Conservation (phyloP, 2,329 filamentous ascomycete genomes). For the Pseudocercospora cruenta region DNA sequence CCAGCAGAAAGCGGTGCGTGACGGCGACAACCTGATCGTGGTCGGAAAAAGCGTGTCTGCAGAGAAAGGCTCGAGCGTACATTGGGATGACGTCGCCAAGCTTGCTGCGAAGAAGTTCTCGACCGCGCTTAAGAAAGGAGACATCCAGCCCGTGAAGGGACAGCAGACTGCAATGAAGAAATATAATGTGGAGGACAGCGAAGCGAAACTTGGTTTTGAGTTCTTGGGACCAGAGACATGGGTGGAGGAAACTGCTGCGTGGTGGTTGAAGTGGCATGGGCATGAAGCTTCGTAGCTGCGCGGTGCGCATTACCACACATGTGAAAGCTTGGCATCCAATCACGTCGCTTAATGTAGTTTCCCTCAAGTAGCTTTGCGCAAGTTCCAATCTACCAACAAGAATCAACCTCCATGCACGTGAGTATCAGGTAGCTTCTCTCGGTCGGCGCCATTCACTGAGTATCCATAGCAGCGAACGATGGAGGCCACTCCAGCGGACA, state of each 20-base stretch:
- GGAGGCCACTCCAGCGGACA: too few species aligned
- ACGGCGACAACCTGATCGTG: background rate
- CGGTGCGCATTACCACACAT: background rate
- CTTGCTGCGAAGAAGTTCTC: background rate
- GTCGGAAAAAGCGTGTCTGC: background rate
- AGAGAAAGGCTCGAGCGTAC: too few species aligned
- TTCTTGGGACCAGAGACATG: background rate
- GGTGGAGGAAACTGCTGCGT: background rate
- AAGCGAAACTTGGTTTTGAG: background rate
- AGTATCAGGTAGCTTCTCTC: background rate
- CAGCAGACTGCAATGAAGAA: background rate
- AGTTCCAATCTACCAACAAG: too few species aligned
- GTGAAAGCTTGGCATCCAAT: slow-evolving; percentile 3
- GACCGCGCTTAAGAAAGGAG: background rate
- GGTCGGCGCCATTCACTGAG: too few species aligned
- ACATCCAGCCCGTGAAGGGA: background rate
- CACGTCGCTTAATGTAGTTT: too few species aligned
- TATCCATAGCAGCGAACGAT: background rate
- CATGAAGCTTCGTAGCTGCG: background rate
- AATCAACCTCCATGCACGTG: too few species aligned
- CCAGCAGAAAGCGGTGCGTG: background rate
- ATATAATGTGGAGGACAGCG: background rate
- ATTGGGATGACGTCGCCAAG: background rate
- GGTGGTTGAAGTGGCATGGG: background rate
- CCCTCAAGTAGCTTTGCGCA: too few species aligned